Conservation (phyloP, 805 yeast genomes). For the Nakazawaea wyomingensis region DNA sequence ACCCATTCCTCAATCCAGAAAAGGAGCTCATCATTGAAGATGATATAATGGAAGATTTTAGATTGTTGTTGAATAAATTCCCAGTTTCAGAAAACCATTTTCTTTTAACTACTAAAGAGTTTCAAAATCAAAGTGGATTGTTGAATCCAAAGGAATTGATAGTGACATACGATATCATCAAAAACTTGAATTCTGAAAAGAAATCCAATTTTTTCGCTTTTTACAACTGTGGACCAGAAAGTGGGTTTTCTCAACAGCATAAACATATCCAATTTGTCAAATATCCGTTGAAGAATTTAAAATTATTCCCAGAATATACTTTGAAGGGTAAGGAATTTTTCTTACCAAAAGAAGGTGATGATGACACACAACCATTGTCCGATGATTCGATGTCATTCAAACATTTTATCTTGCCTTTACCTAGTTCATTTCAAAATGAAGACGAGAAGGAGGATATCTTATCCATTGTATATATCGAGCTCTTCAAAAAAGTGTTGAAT, state of each 20-base stretch:
- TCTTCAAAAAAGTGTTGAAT: slow-evolving; percentile 68
- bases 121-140: slow-evolving; percentile 67
- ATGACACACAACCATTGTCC: slow-evolving; percentile 51
- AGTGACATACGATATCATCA: slow-evolving; percentile 52
- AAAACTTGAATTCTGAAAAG: slow-evolving; percentile 35
- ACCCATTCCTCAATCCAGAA: slow-evolving; percentile 82
- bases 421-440: slow-evolving; percentile 27
- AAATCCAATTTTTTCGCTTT: slow-evolving; percentile 54
- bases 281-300: slow-evolving; percentile 50
- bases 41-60: slow-evolving; percentile 46
- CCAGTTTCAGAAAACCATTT: slow-evolving; percentile 80
- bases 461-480: slow-evolving; percentile 63
- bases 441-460: slow-evolving; percentile 51
- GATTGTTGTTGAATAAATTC: slow-evolving; percentile 77
- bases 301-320: slow-evolving; percentile 51
- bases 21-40: slow-evolving; percentile 61
- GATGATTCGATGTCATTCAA: slow-evolving; percentile 67
- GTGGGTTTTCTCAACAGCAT: slow-evolving; percentile 95
- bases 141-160: slow-evolving; percentile 65
- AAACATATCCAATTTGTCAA: slow-evolving; percentile 85
- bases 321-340: slow-evolving; percentile 41
- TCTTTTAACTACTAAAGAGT: slow-evolving; percentile 70
- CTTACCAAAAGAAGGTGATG: slow-evolving; percentile 42
- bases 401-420: slow-evolving; percentile 71
- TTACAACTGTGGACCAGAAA: slow-evolving; percentile 79